phyloP scores from a whole-genome alignment of 306 rosid genomes.

The Luffa aegyptiaca region DNA sequence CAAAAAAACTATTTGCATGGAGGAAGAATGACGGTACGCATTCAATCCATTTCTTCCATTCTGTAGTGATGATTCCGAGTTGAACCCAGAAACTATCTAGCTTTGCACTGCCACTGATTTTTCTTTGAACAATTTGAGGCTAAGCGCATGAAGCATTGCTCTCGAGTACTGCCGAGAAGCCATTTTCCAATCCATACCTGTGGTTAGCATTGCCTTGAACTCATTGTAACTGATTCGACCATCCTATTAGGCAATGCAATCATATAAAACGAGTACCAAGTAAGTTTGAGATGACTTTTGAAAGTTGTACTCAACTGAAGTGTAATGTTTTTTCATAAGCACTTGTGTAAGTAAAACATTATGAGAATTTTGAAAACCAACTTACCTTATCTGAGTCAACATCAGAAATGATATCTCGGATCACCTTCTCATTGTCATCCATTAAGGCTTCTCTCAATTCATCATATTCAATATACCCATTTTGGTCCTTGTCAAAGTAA shows the following conservation, averaged over 20 bases:
- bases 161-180: slow-evolving; percentile 85
- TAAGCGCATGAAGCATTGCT: slow-evolving; percentile 66
- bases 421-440: slow-evolving; percentile 54
- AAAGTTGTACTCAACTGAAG: neutral
- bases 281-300: neutral
- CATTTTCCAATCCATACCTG: slow-evolving; percentile 92
- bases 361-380: neutral
- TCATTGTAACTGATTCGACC: slow-evolving; percentile 77
- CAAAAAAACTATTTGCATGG: neutral
- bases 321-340: neutral
- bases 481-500: slow-evolving; percentile 66
- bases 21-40: neutral
- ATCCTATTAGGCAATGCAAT: slow-evolving; percentile 30
- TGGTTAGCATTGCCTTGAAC: slow-evolving; percentile 82
- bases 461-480: slow-evolving; percentile 76
- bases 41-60: neutral
- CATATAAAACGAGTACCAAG: neutral
- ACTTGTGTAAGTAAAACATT: neutral
- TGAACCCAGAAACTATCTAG: slow-evolving; percentile 5
- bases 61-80: neutral
- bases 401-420: slow-evolving; percentile 68
- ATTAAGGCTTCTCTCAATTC: slow-evolving; percentile 68
- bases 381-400: slow-evolving; percentile 85
- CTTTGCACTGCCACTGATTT: slow-evolving; percentile 20
- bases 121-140: slow-evolving; percentile 65